Evolutionary conservation across 1,284 basidiomycete species (phyloP).

Genomic region (Caloboletus firmus): DNA sequence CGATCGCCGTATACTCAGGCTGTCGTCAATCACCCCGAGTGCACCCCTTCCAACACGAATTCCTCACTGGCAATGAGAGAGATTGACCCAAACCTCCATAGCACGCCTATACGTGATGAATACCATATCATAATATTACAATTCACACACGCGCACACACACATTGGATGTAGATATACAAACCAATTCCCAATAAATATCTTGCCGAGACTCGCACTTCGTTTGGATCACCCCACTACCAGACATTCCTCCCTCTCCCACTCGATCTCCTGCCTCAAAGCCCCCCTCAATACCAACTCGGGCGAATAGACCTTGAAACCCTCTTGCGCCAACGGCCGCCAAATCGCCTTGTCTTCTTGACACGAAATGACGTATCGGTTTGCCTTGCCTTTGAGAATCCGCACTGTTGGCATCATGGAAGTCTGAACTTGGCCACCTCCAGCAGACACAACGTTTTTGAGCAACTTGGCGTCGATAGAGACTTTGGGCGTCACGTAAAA

Average conservation of each 20-base stretch:
- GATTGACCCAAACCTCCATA: background rate
- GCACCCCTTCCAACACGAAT: no score
- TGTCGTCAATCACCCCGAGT: no score
- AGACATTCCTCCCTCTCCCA: slow-evolving; percentile 48
- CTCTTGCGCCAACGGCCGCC: slow-evolving; percentile 54
- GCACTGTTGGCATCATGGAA: slow-evolving; percentile 49
- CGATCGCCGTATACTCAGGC: no score
- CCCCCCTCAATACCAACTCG: slow-evolving; percentile 64
- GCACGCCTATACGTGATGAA: background rate
- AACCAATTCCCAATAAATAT: background rate
- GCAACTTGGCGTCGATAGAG: slow-evolving; percentile 51
- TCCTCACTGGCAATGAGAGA: background rate
- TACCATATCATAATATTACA: background rate
- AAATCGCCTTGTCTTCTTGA: slow-evolving; percentile 56
- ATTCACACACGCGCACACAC: background rate
- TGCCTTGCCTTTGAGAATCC: slow-evolving; percentile 50
- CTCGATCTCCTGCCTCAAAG: slow-evolving; percentile 63
- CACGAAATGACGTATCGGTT: slow-evolving; percentile 64
- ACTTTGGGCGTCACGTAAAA: slow-evolving; percentile 75
- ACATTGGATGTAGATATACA: background rate
- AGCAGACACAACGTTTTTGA: slow-evolving; percentile 64
- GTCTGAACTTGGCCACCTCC: slow-evolving; percentile 69
- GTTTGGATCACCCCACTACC: slow-evolving; percentile 11
- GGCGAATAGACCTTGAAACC: slow-evolving; percentile 61
- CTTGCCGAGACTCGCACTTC: no score